These are phyloP conservation scores for Tremella mesenterica DNA, from an alignment of 768 basidiomycete species.

Conservation along the genomic window DNA sequence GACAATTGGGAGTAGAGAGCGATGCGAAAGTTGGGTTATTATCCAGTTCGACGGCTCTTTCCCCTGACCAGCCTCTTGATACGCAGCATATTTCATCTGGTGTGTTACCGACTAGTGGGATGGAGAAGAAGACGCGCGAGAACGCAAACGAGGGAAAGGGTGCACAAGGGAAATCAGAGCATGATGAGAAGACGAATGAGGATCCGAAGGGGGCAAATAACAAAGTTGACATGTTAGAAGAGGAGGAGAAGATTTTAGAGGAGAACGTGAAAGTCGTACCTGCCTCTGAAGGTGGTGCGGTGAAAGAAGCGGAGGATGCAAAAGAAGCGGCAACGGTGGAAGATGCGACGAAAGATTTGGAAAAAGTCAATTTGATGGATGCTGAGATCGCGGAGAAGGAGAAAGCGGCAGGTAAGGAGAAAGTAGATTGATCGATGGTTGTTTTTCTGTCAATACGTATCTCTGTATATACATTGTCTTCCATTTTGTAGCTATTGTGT, in stretches of 20 bases:
- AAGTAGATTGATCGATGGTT: conserved; percentile 19
- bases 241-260: conserved; percentile 11
- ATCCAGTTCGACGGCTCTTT: too few species aligned
- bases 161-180: neutral
- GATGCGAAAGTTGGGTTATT: conserved; percentile 10
- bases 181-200: neutral
- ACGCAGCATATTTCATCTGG: too few species aligned
- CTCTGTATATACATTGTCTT: neutral
- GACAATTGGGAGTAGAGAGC: conserved; percentile 14
- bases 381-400: conserved; percentile 2
- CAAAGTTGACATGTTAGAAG: neutral
- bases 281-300: neutral
- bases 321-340: conserved; percentile 2
- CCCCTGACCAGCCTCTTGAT: neutral
- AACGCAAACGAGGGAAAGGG: neutral
- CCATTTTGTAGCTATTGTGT: too few species aligned
- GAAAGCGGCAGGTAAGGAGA: conserved; percentile 24
- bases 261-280: neutral
- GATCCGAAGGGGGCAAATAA: neutral
- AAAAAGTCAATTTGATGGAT: conserved; percentile 4
- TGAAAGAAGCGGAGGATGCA: neutral
- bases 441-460: too few species aligned
- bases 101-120: neutral
- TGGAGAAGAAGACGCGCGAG: neutral
- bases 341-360: neutral